phyloP scores from a whole-genome alignment of 805 yeast species.

The Lachancea cidri region DNA sequence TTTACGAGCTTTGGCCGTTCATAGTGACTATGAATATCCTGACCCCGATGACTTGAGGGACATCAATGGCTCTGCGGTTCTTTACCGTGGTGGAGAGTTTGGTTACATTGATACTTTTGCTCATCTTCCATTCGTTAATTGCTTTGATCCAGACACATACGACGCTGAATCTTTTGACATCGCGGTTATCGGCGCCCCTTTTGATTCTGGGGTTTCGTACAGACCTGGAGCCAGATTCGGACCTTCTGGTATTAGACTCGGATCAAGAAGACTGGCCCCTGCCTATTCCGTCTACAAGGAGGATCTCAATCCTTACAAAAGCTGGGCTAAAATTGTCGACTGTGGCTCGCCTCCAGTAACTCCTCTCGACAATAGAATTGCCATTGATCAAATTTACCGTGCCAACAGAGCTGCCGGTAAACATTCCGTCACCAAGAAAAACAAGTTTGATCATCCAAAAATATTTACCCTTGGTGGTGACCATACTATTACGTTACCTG shows the following conservation, averaged over 20 bases:
- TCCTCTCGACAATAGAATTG: conserved; percentile 58
- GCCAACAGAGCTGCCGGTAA: conserved; percentile 42
- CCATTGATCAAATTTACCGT: conserved; percentile 53
- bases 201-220: conserved; percentile 48
- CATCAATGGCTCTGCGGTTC: conserved; percentile 36
- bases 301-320: conserved; percentile 51
- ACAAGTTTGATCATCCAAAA: conserved; percentile 31
- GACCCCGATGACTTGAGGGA: conserved; percentile 37
- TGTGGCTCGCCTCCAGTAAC: conserved; percentile 62
- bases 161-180: conserved; percentile 38
- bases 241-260: conserved; percentile 43
- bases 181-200: conserved; percentile 51
- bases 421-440: conserved; percentile 30
- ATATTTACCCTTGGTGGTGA: conserved; percentile 52
- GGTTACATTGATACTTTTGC: conserved; percentile 56
- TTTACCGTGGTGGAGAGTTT: conserved; percentile 40
- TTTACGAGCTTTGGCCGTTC: conserved; percentile 28
- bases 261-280: conserved; percentile 41
- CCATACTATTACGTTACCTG: conserved; percentile 48
- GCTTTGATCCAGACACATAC: conserved; percentile 40
- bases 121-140: conserved; percentile 42
- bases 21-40: conserved; percentile 34
- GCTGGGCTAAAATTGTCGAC: conserved; percentile 47
- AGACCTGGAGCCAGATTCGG: conserved; percentile 53
- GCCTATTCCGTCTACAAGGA: conserved; percentile 48